Conservation (phyloP, 2,329 filamentous ascomycete genomes). For the Fusarium compactum region DNA sequence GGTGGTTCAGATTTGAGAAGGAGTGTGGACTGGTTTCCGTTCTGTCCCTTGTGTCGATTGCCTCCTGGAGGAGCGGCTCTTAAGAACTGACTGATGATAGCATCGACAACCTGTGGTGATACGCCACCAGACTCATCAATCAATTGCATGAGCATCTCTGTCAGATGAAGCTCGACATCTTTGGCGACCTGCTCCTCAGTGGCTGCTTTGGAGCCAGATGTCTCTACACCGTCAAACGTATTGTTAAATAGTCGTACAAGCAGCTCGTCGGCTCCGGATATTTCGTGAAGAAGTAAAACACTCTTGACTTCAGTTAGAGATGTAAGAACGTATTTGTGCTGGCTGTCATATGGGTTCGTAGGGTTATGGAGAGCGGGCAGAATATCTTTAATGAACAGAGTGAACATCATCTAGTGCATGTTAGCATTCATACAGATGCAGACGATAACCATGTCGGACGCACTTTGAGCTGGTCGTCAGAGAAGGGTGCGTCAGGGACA, state of each 20-base stretch:
- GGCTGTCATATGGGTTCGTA: slow-evolving; percentile 88
- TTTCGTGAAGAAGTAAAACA: slow-evolving; percentile 89
- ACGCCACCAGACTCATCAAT: slow-evolving; percentile 86
- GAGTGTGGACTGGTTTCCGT: slow-evolving; percentile 84
- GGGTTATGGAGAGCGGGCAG: slow-evolving; percentile 88
- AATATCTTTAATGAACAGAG: slow-evolving; percentile 84
- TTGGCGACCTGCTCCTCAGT: slow-evolving; percentile 87
- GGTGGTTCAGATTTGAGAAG: slow-evolving; percentile 89
- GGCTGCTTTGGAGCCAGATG: slow-evolving; percentile 74
- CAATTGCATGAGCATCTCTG: slow-evolving; percentile 82
- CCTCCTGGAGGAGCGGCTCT: slow-evolving; percentile 81
- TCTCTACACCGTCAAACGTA: slow-evolving; percentile 92
- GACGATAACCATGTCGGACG: slow-evolving; percentile 6
- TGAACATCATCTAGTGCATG: slow-evolving; percentile 85
- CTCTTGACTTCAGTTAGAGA: slow-evolving; percentile 95
- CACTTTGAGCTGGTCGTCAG: slow-evolving; percentile 89
- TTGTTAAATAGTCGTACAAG: slow-evolving; percentile 85
- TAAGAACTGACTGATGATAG: slow-evolving; percentile 95
- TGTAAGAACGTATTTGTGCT: slow-evolving; percentile 90
- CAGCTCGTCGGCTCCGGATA: slow-evolving; percentile 83
- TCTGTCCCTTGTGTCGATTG: slow-evolving; percentile 71
- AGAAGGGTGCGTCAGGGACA: slow-evolving; percentile 95
- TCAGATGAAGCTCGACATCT: slow-evolving; percentile 94
- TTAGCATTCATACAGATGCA: slow-evolving; percentile 36
- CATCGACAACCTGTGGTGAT: slow-evolving; percentile 85